Base-by-base conservation (phyloP, 345 rosid genomes). In the Eutrema yunnanense region DNA sequence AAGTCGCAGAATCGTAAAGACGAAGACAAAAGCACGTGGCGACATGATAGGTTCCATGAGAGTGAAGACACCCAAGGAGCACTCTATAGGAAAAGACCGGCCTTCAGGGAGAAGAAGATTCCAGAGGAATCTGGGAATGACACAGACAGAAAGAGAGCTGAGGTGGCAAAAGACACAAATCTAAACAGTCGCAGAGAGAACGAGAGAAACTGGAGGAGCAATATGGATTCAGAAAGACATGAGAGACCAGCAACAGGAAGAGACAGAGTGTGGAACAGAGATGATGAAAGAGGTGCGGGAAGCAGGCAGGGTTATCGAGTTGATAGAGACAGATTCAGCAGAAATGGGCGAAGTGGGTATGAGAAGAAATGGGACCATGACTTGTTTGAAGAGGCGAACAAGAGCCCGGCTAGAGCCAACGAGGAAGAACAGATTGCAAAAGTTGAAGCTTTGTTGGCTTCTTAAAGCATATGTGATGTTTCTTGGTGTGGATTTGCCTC, bases 361-460 rank as follows among this genome's bases (percentile, higher is more conserved):
- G 98, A 88, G 78, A 96, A 88, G 81, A 96, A 88, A 75, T 96
- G 99, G 99, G 90, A 81, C 82, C 98, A 96, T 61, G 99, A 96
- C 79, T 64, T 96, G 86, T 96, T 80, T 30, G 88, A 86, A 4
- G 96, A 96, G 72, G 86, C 92, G 3, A 86, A 82, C 68, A 84
- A 77, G 81, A 92, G 92, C 71, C 96, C 97, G 0, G 69, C 85
- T 55, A 73, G 56, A 14, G 84, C 85, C 83, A 89, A 82, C 47
- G 98, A 92, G 68, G 99, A 92, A 73, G 99, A 96, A 60, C 90
- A 86, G 63, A 82, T 92, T 64, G 99, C 99, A 9, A 90, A 86
- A 75, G 84, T 96, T 12, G 99, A 96, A 80, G 89, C 90, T 41
- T 90, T 96, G 32, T 75, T 96, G 80, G 84, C 96, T 37, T 88